These are phyloP conservation scores for Dactylellina sp. DNA, from an alignment of 2,329 filamentous ascomycete species.

Conservation along the genomic window DNA sequence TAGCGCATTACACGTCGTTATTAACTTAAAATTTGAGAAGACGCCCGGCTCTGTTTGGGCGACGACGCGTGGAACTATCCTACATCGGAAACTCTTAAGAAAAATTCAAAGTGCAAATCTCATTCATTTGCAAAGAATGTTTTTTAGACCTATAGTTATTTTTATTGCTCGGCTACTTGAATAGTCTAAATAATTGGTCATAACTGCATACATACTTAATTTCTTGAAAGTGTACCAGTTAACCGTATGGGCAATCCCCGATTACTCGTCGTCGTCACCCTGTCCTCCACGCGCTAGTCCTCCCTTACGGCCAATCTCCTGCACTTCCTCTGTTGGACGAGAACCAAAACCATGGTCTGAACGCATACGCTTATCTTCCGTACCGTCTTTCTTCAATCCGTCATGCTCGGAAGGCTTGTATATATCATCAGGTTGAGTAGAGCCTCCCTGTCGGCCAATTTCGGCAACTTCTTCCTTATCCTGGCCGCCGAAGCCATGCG, in stretches of 20 bases:
- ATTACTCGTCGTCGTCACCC: slow-evolving; percentile 10
- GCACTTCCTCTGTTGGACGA: slow-evolving; percentile 50
- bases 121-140: no score
- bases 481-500: slow-evolving; percentile 49
- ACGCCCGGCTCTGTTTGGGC: no score
- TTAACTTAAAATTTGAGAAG: no score
- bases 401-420: slow-evolving; percentile 55
- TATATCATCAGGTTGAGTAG: slow-evolving; percentile 46
- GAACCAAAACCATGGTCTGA: slow-evolving; percentile 43
- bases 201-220: no score
- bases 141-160: no score
- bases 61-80: no score
- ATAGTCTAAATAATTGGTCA: no score
- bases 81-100: no score
- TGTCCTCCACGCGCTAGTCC: slow-evolving; percentile 13
- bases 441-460: slow-evolving; percentile 29
- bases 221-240: no score
- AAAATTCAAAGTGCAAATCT: no score
- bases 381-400: slow-evolving; percentile 48
- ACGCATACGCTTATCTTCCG: slow-evolving; percentile 47
- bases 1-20: no score
- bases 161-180: no score
- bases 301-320: slow-evolving; percentile 46
- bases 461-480: slow-evolving; percentile 32
- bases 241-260: neutral